Evolutionary conservation across 2,329 filamentous ascomycete genomes (phyloP).

Genomic region (Penicillium sp.): DNA sequence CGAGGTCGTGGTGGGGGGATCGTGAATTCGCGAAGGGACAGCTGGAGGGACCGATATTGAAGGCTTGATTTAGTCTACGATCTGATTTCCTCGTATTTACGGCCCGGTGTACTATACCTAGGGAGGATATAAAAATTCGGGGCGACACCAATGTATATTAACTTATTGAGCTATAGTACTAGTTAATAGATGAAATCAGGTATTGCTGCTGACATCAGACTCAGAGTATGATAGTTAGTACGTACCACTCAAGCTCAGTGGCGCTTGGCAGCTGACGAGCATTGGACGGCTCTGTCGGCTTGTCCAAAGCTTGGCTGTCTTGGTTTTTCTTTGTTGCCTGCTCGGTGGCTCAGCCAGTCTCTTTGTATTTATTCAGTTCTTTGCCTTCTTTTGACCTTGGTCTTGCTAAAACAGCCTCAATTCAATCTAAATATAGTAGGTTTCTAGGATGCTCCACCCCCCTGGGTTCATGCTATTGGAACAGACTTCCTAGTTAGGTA

Average conservation of each 20-base stretch:
- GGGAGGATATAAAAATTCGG: neutral
- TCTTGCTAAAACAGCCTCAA: neutral
- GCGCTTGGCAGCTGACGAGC: slow-evolving; percentile 7
- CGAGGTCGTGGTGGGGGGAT: slow-evolving; percentile 35
- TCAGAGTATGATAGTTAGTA: neutral
- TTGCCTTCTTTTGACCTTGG: neutral
- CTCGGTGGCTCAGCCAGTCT: neutral
- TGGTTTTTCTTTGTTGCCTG: slow-evolving; percentile 10
- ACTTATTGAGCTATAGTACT: neutral
- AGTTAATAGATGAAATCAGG: neutral
- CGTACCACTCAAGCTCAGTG: neutral
- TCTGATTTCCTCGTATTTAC: neutral
- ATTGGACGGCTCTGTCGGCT: slow-evolving; percentile 11
- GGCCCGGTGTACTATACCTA: neutral
- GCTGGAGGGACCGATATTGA: slow-evolving; percentile 20
- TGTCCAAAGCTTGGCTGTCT: slow-evolving; percentile 25
- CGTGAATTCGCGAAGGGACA: slow-evolving; percentile 28
- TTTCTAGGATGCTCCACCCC: neutral
- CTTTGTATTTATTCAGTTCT: neutral
- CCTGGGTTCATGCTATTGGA: neutral
- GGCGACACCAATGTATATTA: neutral
- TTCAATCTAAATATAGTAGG: slow-evolving; percentile 6
- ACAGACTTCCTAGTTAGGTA: neutral
- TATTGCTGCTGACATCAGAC: neutral
- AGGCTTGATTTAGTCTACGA: neutral